Conservation (phyloP, 345 rosid genomes). For the Salix arbutifolia region DNA sequence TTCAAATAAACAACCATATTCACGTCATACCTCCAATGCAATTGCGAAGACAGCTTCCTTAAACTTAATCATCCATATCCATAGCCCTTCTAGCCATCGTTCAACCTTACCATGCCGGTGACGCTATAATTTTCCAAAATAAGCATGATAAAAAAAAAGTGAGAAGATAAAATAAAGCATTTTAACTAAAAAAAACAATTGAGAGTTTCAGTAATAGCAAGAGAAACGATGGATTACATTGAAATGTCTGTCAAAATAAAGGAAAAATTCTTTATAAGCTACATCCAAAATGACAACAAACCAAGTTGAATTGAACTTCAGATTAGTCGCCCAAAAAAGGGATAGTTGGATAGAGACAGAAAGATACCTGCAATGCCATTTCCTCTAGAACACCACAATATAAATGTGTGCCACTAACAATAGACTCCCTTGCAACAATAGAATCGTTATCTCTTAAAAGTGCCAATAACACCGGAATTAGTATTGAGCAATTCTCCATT, state of each 20-base stretch:
- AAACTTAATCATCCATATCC: conserved; percentile 79
- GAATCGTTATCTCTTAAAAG: conserved; percentile 59
- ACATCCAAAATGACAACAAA: neutral
- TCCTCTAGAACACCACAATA: conserved; percentile 64
- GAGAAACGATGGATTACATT: neutral
- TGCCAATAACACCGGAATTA: conserved; percentile 55
- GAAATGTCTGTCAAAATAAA: neutral
- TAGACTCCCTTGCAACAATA: conserved; percentile 55
- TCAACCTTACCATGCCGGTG: conserved; percentile 63
- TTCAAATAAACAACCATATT: neutral
- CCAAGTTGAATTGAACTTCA: neutral
- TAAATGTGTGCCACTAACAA: conserved; percentile 59
- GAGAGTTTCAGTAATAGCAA: neutral
- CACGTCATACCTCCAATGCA: conserved; percentile 58
- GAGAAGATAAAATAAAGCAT: neutral
- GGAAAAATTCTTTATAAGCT: neutral
- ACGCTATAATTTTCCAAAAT: conserved; percentile 38
- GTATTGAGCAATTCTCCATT: conserved; percentile 51
- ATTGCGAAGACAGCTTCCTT: conserved; percentile 61
- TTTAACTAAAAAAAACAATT: neutral
- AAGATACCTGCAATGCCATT: conserved; percentile 70
- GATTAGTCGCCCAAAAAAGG: neutral
- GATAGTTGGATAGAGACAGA: neutral
- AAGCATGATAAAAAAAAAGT: neutral
- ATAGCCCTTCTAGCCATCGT: conserved; percentile 71